These are phyloP conservation scores for Rhizopus delemar DNA, from an alignment of 371 early-diverging fungal genomes.

Conservation along the genomic window DNA sequence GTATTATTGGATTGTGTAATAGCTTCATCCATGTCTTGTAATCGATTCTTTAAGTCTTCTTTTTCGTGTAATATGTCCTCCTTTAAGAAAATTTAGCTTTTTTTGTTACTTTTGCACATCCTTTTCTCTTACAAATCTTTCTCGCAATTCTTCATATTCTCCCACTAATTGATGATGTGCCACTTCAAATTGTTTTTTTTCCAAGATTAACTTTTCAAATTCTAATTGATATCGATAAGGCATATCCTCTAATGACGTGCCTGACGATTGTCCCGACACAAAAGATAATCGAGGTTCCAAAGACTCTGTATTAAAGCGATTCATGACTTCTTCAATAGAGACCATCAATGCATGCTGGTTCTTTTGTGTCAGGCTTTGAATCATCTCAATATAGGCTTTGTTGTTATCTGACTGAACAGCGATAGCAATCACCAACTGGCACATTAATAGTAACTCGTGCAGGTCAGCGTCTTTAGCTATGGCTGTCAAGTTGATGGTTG, in stretches of 20 bases:
- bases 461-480: conserved; percentile 83
- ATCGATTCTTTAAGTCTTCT: conserved; percentile 59
- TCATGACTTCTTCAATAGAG: conserved; percentile 77
- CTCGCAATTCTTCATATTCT: conserved; percentile 55
- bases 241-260: conserved; percentile 35
- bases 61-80: conserved; percentile 67
- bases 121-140: conserved; percentile 54
- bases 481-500: conserved; percentile 68
- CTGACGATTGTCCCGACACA: conserved; percentile 33
- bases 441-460: conserved; percentile 74
- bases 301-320: conserved; percentile 39
- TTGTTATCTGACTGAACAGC: conserved; percentile 90
- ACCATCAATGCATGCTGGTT: conserved; percentile 90
- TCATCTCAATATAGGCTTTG: conserved; percentile 80
- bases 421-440: conserved; percentile 78
- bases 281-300: conserved; percentile 33
- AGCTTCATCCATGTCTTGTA: conserved; percentile 74
- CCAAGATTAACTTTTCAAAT: conserved; percentile 43
- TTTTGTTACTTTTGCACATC: too few relatives aligned
- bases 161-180: conserved; percentile 51
- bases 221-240: conserved; percentile 48
- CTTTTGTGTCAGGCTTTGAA: conserved; percentile 76
- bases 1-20: conserved; percentile 67
- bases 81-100: conserved; percentile 32
- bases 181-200: conserved; percentile 60